Evolutionary conservation across 78 protist species (phyloP), one percentile per base, ranked within the genome.

Genomic region (Thecamonas trahens): DNA sequence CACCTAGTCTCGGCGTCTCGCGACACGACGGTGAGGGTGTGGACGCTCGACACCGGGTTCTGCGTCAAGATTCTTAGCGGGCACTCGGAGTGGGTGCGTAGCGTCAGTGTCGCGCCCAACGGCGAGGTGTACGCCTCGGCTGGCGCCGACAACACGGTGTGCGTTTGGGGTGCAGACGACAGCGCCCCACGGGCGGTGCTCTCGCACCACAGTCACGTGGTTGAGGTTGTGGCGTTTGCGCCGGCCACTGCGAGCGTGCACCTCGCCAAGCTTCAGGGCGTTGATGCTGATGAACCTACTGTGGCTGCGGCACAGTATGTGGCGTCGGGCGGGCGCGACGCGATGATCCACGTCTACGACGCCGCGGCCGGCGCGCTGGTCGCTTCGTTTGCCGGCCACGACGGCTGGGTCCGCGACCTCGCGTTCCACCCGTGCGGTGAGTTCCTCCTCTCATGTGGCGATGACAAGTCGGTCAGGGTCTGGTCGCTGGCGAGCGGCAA

Each of bases 391-490:
- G n/a, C n/a, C 34, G 87, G 87, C 24, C 87, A 82, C 73, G 79
- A 76, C 61, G 70, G 76, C 65, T 82, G 84, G 84, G 88, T 83
- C 28, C 69, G 84, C 24, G 83, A 17, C 22, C 49, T 79, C 8
- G 59, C 60, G 14, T 83, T 79, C 54, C 84, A 79, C 40, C 81
- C 72, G 31, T 13, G 35, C 58, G 88, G 88, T 18, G 53, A 53
- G 38, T 52, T n/a, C 49, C 61, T 83, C 37, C 66, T 83, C 28
- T 65, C 79, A 1, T 26, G 22, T 28, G 37, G 70, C 22, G 88
- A 83, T n/a, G 88, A 83, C 18, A 63, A 70, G 47, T 14, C 70
- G 15, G 29, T 62, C 26, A 73, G 32, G 40, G 45, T 72, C 1
- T 72, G 77, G 77, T 13, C 3, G 13, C 67, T 72, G 34, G 0